These are phyloP conservation scores for Penicillium chermesinum DNA, from an alignment of 495 filamentous ascomycete genomes.

Conservation along the genomic window DNA sequence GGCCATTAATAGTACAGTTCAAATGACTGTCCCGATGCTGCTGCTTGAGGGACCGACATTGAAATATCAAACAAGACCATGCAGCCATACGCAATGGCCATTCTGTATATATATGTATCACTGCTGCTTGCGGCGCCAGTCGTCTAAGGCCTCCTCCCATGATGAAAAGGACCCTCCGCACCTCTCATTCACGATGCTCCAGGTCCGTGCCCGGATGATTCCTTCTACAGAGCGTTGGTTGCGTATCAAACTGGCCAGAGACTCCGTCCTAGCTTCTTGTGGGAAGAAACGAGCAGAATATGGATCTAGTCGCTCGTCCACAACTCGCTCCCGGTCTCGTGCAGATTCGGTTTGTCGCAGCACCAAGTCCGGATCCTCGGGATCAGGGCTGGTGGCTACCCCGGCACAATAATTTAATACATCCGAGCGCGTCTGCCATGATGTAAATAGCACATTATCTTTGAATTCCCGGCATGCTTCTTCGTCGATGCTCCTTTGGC, in stretches of 20 bases:
- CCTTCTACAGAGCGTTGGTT: slow-evolving; percentile 83
- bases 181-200: slow-evolving; percentile 73
- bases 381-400: slow-evolving; percentile 83
- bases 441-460: slow-evolving; percentile 73
- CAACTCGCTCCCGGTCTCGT: slow-evolving; percentile 64
- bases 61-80: slow-evolving; percentile 2
- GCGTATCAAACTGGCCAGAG: slow-evolving; percentile 67
- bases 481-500: slow-evolving; percentile 48
- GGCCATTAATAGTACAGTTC: neutral
- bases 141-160: slow-evolving; percentile 62
- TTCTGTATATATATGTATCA: slow-evolving; percentile 12
- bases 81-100: slow-evolving; percentile 1
- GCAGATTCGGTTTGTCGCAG: slow-evolving; percentile 65
- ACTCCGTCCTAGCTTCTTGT: slow-evolving; percentile 76
- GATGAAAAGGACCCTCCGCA: slow-evolving; percentile 55
- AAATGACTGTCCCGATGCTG: neutral
- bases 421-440: slow-evolving; percentile 82
- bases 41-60: neutral
- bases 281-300: slow-evolving; percentile 86
- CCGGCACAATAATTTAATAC: slow-evolving; percentile 85
- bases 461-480: slow-evolving; percentile 66
- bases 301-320: slow-evolving; percentile 88
- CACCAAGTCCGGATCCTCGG: slow-evolving; percentile 76
- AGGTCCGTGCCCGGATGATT: slow-evolving; percentile 78
- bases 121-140: slow-evolving; percentile 47